Evolutionary conservation across 306 rosid species (phyloP), one percentile per base, ranked within the genome.

Genomic region (Crataegus laevigata): DNA sequence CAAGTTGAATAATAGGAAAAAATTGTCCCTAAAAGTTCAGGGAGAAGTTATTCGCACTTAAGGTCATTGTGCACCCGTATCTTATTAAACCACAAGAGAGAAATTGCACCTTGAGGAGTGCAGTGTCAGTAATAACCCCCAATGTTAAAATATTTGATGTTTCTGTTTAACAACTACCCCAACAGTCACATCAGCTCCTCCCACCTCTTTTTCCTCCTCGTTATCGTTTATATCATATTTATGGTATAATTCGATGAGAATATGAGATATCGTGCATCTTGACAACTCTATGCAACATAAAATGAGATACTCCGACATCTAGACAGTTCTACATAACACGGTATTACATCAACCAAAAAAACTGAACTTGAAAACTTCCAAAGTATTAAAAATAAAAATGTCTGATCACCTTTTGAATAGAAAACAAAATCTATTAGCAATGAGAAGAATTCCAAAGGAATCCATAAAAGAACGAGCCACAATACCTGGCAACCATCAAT

Each of bases 401-500:
- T 17, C 40, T 36, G 17, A 34, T n/a, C 17, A 28, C 61, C 73
- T 70, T 29, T 19, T 32, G 34, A 32, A 40, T 8, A 52, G 75
- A 71, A 62, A 17, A 50, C 64, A 71, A 59, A 12, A 59, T 26
- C 15, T 43, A 73, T 38, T 55, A 25, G 8, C 25, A 60, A 5
- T 21, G 4, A 22, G 28, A 57, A 57, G 21, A 5, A 5, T 26
- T 11, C 36, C 19, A 26, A 60, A 26, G 8, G 43, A 24, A 71
- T 7, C 9, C 6, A 38, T 3, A 45, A 17, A 81, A 71, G 38
- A 75, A 84, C 67, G 50, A 71, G 80, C 52, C 34, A 50, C 47
- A 68, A 73, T 86, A 94, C 98, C 98, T 91, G 98, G 86, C 96
- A 94, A 75, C 98, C 98, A 75, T 94, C 98, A 34, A 94, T 90